phyloP scores from a whole-genome alignment of 75 land plant genomes.

The Azolla pinnata region DNA sequence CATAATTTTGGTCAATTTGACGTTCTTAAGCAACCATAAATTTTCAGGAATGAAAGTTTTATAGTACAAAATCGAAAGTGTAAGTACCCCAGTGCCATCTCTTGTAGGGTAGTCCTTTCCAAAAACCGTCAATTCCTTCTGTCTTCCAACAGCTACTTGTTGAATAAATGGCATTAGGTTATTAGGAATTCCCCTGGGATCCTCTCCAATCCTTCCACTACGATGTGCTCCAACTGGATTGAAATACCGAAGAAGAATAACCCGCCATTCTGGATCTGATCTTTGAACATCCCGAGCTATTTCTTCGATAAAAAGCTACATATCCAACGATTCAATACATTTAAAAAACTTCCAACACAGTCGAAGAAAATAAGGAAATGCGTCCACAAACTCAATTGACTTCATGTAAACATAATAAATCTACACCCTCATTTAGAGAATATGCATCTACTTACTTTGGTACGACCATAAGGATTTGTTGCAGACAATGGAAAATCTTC shows the following conservation, averaged over 20 bases:
- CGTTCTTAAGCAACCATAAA: no score
- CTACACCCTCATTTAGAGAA: no score
- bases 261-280: slow-evolving; percentile 68
- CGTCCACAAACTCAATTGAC: no score
- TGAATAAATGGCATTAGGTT: slow-evolving; percentile 91
- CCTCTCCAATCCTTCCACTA: slow-evolving; percentile 83
- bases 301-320: slow-evolving; percentile 71
- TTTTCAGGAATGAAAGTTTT: no score
- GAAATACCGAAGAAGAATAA: slow-evolving; percentile 66
- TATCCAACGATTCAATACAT: no score
- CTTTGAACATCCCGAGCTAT: slow-evolving; percentile 52
- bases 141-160: slow-evolving; percentile 88
- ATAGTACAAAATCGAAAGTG: neutral
- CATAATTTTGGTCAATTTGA: no score
- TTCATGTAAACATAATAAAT: no score
- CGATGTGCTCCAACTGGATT: slow-evolving; percentile 88
- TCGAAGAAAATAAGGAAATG: no score
- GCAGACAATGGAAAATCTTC: slow-evolving; percentile 60
- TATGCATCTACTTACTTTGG: slow-evolving; percentile 41
- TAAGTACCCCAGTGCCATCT: slow-evolving; percentile 80
- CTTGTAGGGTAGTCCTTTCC: slow-evolving; percentile 65
- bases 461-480: slow-evolving; percentile 74
- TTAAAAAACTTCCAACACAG: no score
- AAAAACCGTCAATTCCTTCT: slow-evolving; percentile 53
- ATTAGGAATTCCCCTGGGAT: slow-evolving; percentile 82